Percentiles rank a stretch among this genome's conserved stretches.
phyloP scores from a whole-genome alignment of 2,329 filamentous ascomycete species.

The Hypoxylon sp. region DNA sequence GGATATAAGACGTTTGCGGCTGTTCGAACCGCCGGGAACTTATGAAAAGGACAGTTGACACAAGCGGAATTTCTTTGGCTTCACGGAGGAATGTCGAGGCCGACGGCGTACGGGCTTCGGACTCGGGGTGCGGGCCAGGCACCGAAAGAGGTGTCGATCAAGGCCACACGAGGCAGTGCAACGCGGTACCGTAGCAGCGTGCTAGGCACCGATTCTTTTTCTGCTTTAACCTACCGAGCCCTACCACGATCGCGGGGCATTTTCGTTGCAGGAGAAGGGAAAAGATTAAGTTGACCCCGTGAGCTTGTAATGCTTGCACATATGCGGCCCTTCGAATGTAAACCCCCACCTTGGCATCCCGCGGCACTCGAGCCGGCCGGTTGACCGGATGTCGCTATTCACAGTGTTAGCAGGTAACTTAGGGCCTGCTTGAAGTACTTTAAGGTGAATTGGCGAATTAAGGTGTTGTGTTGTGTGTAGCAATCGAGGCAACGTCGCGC shows the following conservation, averaged over 20 bases:
- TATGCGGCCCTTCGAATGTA: neutral
- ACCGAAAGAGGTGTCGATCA: neutral
- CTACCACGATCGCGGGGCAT: conserved; percentile 35
- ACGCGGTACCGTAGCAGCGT: neutral
- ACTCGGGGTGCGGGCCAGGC: neutral
- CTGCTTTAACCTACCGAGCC: too few relatives aligned
- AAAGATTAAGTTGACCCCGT: conserved; percentile 25
- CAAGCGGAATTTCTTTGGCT: too few relatives aligned
- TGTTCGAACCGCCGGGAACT: neutral
- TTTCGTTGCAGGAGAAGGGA: conserved; percentile 36
- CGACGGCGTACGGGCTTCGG: conserved; percentile 24
- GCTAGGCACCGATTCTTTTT: too few relatives aligned
- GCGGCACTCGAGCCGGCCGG: conserved; percentile 20
- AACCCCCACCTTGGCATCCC: conserved; percentile 1
- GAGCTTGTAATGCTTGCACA: neutral
- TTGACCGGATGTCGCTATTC: conserved; percentile 21
- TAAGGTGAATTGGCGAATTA: neutral
- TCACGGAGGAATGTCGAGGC: conserved; percentile 15
- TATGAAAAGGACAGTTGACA: too few relatives aligned
- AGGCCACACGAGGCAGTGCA: conserved; percentile 16
- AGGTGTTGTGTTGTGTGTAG: conserved; percentile 9
- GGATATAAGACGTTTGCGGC: neutral
- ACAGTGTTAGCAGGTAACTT: conserved; percentile 18
- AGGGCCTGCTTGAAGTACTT: neutral
- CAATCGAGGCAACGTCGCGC: too few relatives aligned